phyloP scores from a whole-genome alignment of 495 filamentous ascomycete genomes.

The Xylaria telfairii region DNA sequence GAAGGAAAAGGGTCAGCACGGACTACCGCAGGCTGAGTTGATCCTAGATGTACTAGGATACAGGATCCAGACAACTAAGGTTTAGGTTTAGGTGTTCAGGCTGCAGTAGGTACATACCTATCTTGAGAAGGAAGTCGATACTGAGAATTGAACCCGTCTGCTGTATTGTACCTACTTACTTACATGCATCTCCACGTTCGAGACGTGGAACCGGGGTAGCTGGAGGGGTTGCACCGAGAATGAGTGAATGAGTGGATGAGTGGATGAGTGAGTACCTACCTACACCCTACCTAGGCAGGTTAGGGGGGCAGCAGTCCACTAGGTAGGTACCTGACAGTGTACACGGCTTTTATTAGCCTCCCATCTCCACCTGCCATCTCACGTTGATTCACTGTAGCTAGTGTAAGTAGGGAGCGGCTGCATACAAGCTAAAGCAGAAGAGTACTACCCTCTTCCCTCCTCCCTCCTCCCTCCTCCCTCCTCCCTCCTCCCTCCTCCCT shows the following conservation, averaged over 20 bases:
- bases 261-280: too few relatives aligned
- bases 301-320: too few relatives aligned
- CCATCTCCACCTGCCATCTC: slow-evolving; percentile 18
- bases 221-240: slow-evolving; percentile 20
- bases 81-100: too few relatives aligned
- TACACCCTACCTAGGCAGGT: too few relatives aligned
- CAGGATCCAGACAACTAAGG: too few relatives aligned
- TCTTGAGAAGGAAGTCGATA: not conserved
- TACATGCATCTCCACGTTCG: slow-evolving; percentile 25
- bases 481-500: too few relatives aligned
- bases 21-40: not conserved
- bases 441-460: slow-evolving; percentile 11
- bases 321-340: too few relatives aligned
- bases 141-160: not conserved
- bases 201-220: slow-evolving; percentile 17
- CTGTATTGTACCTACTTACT: too few relatives aligned
- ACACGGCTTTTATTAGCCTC: slow-evolving; percentile 20
- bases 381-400: slow-evolving; percentile 21
- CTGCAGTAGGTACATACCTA: not conserved
- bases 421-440: slow-evolving; percentile 19
- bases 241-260: too few relatives aligned
- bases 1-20: not conserved
- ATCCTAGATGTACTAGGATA: too few relatives aligned
- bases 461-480: too few relatives aligned
- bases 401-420: slow-evolving; percentile 15